Percentiles rank a stretch among this genome's conserved stretches.
Conservation (phyloP, 441 rosid genomes). For the Jatropha podagrica region DNA sequence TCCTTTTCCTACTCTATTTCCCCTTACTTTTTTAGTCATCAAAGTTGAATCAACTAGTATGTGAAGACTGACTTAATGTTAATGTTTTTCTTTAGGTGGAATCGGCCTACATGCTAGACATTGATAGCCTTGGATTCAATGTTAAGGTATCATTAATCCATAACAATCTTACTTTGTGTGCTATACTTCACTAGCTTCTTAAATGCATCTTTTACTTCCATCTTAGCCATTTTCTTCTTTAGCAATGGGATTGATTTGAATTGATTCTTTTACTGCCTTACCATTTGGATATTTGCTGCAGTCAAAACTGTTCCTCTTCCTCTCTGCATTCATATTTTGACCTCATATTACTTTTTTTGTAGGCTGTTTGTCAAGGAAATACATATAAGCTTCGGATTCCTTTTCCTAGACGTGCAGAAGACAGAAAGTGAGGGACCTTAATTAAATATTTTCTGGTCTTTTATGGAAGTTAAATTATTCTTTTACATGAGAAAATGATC, state of each 20-base stretch:
- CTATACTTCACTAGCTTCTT: background rate
- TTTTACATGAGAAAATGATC: slow-evolving; percentile 3
- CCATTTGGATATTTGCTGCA: background rate
- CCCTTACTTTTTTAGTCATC: background rate
- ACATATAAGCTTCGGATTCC: slow-evolving; percentile 82
- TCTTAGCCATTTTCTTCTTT: background rate
- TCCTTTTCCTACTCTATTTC: background rate
- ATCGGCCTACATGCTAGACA: slow-evolving; percentile 72
- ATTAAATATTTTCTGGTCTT: background rate
- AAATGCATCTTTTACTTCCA: background rate
- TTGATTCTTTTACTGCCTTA: too few species aligned
- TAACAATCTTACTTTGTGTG: background rate
- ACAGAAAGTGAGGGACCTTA: slow-evolving; percentile 62
- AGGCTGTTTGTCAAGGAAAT: slow-evolving; percentile 75
- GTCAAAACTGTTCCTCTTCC: background rate
- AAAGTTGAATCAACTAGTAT: background rate
- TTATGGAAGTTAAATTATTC: slow-evolving; percentile 2
- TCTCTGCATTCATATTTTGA: background rate
- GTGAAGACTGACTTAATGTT: slow-evolving; percentile 15
- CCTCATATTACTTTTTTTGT: slow-evolving; percentile 13
- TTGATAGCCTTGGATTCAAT: slow-evolving; percentile 86
- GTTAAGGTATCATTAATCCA: slow-evolving; percentile 57
- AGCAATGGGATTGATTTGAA: background rate
- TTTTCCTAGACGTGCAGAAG: slow-evolving; percentile 76
- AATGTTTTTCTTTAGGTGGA: slow-evolving; percentile 51